Evolutionary conservation across 345 rosid genomes (phyloP).

Genomic region (Eucalyptus microcorys): DNA sequence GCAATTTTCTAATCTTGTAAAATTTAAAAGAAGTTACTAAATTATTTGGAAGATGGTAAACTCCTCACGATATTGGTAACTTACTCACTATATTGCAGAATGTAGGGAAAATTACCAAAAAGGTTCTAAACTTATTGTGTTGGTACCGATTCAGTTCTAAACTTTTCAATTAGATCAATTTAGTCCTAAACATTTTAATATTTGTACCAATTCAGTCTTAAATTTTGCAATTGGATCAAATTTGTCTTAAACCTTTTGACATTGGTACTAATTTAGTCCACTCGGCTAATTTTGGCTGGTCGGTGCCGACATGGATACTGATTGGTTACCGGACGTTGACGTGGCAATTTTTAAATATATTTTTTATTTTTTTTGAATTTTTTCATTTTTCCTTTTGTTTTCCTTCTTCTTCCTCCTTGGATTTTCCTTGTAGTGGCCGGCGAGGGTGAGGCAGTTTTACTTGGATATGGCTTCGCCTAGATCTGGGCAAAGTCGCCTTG

Average conservation of each 20-base stretch:
- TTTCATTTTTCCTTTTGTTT: fast-evolving
- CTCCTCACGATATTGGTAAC: background rate
- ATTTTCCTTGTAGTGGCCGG: fast-evolving
- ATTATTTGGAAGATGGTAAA: background rate
- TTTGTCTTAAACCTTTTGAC: fast-evolving
- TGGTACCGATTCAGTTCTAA: fast-evolving
- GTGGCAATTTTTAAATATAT: too few relatives aligned
- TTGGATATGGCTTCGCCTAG: fast-evolving
- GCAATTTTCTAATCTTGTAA: background rate
- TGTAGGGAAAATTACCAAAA: background rate
- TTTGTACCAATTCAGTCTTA: fast-evolving
- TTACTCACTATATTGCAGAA: fast-evolving
- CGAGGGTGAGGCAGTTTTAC: fast-evolving
- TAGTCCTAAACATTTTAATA: fast-evolving
- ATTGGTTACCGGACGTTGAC: fast-evolving
- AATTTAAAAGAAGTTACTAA: background rate
- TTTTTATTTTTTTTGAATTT: too few relatives aligned
- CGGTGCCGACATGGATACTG: fast-evolving
- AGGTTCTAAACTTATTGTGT: fast-evolving
- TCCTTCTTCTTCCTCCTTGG: too few relatives aligned
- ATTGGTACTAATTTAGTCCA: fast-evolving
- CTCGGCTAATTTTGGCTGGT: fast-evolving
- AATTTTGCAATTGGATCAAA: fast-evolving
- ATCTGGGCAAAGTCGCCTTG: fast-evolving
- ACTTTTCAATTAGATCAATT: fast-evolving